These are phyloP conservation scores for Capsicum chinense DNA, from an alignment of 257 asterid species.

Conservation along the genomic window DNA sequence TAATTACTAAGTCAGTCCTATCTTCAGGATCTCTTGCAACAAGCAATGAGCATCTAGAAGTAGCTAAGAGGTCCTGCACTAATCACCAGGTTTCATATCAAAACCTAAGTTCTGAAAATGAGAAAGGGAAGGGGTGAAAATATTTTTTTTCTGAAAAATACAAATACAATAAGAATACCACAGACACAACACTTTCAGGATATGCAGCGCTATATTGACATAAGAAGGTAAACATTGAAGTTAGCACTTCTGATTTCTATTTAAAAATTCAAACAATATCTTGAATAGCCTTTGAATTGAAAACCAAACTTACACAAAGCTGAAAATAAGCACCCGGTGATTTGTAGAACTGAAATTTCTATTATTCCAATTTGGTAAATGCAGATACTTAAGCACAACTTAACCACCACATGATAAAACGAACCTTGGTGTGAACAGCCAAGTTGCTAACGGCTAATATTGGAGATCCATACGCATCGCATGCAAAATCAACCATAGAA, in stretches of 20 bases:
- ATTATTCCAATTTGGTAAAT: background rate
- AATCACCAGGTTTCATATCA: constrained; percentile 29
- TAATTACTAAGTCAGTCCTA: constrained; percentile 78
- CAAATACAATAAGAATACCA: background rate
- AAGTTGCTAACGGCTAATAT: constrained; percentile 78
- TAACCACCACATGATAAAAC: constrained; percentile 13
- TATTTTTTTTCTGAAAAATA: background rate
- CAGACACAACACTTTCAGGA: constrained; percentile 2
- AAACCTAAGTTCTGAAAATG: constrained; percentile 2
- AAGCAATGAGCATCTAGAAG: constrained; percentile 90
- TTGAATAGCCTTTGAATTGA: constrained; percentile 7
- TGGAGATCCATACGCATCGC: constrained; percentile 90
- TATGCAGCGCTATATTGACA: background rate
- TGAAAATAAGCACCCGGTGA: background rate
- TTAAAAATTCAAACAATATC: constrained; percentile 24
- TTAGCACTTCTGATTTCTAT: constrained; percentile 3
- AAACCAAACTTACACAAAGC: constrained; percentile 2
- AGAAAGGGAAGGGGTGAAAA: constrained; percentile 18
- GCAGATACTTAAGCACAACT: background rate
- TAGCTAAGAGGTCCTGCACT: constrained; percentile 88
- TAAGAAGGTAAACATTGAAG: background rate
- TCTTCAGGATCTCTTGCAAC: constrained; percentile 94
- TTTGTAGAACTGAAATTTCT: constrained; percentile 7
- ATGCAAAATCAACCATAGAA: constrained; percentile 94
- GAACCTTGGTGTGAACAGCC: constrained; percentile 92